Base-by-base conservation (phyloP, 108 stramenopile genomes). In the Skeletonema potamos region DNA sequence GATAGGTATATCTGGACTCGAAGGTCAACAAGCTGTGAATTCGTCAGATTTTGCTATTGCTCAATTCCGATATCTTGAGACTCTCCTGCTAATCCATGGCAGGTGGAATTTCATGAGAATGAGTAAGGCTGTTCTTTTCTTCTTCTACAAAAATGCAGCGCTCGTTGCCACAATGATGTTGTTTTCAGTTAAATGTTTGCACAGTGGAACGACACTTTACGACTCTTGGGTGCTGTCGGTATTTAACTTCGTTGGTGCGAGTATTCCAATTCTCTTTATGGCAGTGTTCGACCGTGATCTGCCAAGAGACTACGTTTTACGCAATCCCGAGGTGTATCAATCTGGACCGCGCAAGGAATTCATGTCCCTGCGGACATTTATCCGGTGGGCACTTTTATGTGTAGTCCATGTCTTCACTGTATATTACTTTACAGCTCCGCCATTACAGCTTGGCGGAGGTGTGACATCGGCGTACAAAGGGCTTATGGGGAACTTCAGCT, bases 111-210 rank as follows among this genome's bases (percentile, higher is more conserved):
- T 96, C 68, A 85, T 93, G 36, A 91, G 99, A 54, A 77, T 94
- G 67, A 81, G 85, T 57, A 96, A 88, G 64, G 83, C 95, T 22
- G 89, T 98, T 56, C 77, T 99, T 9, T 99, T 92, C 80, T 94
- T 94, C 37, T 98, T 99, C 81, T 99, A 97, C 92, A 99, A 99
- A 78, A 99, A 99, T 77, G 86, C 97, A 39, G 83, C 96, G 15
- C 84, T 98, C 69, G 92, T 93, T 33, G 86, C 87, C 12, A 67
- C 68, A 51, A 58, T 96, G 55, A 85, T 96, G 60, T 80, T 90
- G 41, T 96, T 82, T 71, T 81, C 82, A 29, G 68, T 64, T 15
- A 77, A 85, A 68, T 85, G 89, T 48, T 74, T 97, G 18, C 97
- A 82, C 64, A 90, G 88, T 65, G 95, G 95, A 43, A 89, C 86